phyloP scores from a whole-genome alignment of 2,329 filamentous ascomycete genomes.

The Fusarium sp. region DNA sequence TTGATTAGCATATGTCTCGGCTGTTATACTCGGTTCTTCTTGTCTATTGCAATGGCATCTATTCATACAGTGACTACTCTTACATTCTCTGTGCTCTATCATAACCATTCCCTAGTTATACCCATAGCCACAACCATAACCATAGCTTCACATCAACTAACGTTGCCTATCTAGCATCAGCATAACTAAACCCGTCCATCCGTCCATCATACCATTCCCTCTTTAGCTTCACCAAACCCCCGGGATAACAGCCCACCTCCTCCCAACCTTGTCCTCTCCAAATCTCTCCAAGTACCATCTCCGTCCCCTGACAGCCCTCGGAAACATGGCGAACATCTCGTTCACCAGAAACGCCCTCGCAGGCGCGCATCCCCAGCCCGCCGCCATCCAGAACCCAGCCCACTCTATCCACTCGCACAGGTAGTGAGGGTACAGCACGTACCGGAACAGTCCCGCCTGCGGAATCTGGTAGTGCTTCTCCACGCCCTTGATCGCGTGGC shows the following conservation, averaged over 20 bases:
- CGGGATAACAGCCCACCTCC: constrained; percentile 76
- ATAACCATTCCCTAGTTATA: neutral
- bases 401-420: constrained; percentile 98
- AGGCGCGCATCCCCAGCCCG: constrained; percentile 74
- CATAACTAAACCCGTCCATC: neutral
- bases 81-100: neutral
- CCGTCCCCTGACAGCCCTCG: constrained; percentile 81
- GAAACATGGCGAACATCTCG: constrained; percentile 89
- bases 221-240: constrained; percentile 60
- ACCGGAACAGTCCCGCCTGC: constrained; percentile 81
- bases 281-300: constrained; percentile 91
- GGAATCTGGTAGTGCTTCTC: constrained; percentile 91
- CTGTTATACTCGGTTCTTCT: constrained; percentile 21
- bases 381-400: constrained; percentile 85
- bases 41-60: neutral
- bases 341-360: constrained; percentile 86
- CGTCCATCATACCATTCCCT: neutral
- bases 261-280: constrained; percentile 81
- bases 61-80: neutral
- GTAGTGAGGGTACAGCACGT: constrained; percentile 91
- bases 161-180: constrained; percentile 10
- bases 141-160: neutral
- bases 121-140: neutral
- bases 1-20: constrained; percentile 6
- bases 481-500: constrained; percentile 28